These are phyloP conservation scores for Omphalotus guepiniiformis DNA, from an alignment of 768 basidiomycete genomes.

Conservation along the genomic window DNA sequence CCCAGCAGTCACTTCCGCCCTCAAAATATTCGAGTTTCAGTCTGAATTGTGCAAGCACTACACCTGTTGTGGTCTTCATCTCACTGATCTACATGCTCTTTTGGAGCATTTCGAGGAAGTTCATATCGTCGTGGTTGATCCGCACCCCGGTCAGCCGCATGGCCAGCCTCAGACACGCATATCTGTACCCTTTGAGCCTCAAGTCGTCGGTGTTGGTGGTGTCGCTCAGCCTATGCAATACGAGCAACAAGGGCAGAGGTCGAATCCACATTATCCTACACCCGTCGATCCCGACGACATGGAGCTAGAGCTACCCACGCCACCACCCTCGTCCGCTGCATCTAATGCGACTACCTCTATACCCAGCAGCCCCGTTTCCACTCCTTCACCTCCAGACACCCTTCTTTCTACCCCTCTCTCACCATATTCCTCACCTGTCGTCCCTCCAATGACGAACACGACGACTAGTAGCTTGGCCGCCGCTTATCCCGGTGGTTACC, in stretches of 20 bases:
- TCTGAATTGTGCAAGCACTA: slow-evolving; percentile 87
- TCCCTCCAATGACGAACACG: slow-evolving; percentile 10
- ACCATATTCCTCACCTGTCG: slow-evolving; percentile 37
- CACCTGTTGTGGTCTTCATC: slow-evolving; percentile 80
- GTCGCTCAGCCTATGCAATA: slow-evolving; percentile 12
- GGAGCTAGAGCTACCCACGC: slow-evolving; percentile 69
- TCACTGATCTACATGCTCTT: slow-evolving; percentile 74
- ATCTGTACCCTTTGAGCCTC: slow-evolving; percentile 38
- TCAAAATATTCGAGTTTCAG: slow-evolving; percentile 62
- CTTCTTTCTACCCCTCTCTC: slow-evolving; percentile 48
- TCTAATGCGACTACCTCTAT: slow-evolving; percentile 28
- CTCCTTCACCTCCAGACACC: slow-evolving; percentile 40
- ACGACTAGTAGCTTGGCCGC: slow-evolving; percentile 7
- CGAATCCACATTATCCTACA: slow-evolving; percentile 29
- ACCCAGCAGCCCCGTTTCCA: slow-evolving; percentile 38
- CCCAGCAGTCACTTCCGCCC: slow-evolving; percentile 56
- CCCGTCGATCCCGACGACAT: slow-evolving; percentile 77
- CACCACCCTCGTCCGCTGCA: slow-evolving; percentile 25
- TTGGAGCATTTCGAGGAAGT: slow-evolving; percentile 91
- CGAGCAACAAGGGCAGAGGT: slow-evolving; percentile 1
- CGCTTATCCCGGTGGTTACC: slow-evolving; percentile 8
- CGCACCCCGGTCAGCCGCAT: slow-evolving; percentile 33
- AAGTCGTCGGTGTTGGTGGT: slow-evolving; percentile 18
- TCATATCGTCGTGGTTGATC: slow-evolving; percentile 73
- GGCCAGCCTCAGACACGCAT: slow-evolving; percentile 37